Conservation (phyloP, 441 rosid species). For the Mallotus japonicus region DNA sequence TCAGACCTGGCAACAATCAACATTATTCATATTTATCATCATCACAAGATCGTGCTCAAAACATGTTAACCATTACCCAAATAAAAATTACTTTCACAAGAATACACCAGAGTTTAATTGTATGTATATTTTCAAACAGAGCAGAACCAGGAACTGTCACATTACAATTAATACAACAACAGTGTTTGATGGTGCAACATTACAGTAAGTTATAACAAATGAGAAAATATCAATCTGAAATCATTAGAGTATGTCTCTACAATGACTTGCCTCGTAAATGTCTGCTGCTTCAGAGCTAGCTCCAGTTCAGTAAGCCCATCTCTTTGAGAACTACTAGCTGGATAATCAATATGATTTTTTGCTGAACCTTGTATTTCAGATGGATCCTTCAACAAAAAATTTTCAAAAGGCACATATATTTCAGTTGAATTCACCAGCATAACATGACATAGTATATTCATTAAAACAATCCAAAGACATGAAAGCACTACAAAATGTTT, state of each 20-base stretch:
- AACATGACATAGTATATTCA: background rate
- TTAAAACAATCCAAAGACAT: background rate
- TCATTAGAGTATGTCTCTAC: background rate
- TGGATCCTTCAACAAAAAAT: conserved; percentile 33
- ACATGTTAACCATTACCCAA: background rate
- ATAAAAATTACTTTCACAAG: too few relatives aligned
- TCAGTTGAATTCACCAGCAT: conserved; percentile 7
- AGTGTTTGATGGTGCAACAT: background rate
- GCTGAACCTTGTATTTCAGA: conserved; percentile 35
- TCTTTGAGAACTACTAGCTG: conserved; percentile 24
- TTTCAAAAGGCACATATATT: conserved; percentile 25
- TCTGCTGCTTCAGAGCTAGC: conserved; percentile 57
- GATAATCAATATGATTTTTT: conserved; percentile 25
- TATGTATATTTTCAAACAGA: too few relatives aligned
- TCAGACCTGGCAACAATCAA: conserved; percentile 57
- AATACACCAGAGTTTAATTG: too few relatives aligned
- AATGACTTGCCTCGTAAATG: conserved; percentile 55
- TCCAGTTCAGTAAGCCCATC: conserved; percentile 50
- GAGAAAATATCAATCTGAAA: background rate
- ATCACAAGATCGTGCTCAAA: background rate
- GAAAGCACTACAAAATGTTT: background rate
- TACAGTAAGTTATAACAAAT: background rate
- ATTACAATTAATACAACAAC: background rate
- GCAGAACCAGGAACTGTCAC: background rate
- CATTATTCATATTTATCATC: conserved; percentile 3